A percentile compares a stretch with the other conserved stretches of the same genome.
Evolutionary conservation across 305 asterid species (phyloP).

Genomic region (Rubia balearica): DNA sequence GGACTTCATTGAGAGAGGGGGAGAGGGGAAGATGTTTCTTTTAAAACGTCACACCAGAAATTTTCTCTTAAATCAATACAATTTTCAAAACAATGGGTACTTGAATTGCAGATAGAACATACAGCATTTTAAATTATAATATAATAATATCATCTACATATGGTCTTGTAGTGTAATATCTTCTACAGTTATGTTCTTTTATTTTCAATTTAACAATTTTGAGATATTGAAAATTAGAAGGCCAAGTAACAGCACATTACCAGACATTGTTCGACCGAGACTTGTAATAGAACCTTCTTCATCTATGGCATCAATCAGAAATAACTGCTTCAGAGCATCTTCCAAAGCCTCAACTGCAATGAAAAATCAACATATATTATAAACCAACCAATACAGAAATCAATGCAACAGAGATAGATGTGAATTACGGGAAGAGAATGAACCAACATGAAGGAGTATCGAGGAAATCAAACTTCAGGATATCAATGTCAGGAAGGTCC

Average conservation of each 20-base stretch:
- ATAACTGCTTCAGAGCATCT: slow-evolving; percentile 88
- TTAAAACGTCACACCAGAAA: not conserved
- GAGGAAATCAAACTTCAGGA: slow-evolving; percentile 88
- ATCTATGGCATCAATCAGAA: slow-evolving; percentile 84
- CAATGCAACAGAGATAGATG: not conserved
- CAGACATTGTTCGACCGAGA: slow-evolving; percentile 86
- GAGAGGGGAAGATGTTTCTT: not conserved
- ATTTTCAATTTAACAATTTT: not conserved
- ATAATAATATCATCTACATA: not conserved
- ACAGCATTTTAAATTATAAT: not conserved
- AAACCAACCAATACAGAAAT: slow-evolving; percentile 4
- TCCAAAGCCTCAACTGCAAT: slow-evolving; percentile 77
- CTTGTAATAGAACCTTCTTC: slow-evolving; percentile 74
- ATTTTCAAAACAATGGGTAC: not conserved
- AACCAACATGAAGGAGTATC: slow-evolving; percentile 85
- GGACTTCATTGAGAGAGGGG: no score
- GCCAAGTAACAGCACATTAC: slow-evolving; percentile 26
- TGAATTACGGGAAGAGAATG: slow-evolving; percentile 8
- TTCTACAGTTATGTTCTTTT: not conserved
- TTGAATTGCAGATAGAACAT: not conserved
- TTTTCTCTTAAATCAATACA: not conserved
- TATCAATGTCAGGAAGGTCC: slow-evolving; percentile 84
- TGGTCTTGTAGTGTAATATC: not conserved
- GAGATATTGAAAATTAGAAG: not conserved
- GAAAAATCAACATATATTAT: slow-evolving; percentile 17